Evolutionary conservation across 768 basidiomycete species (phyloP), one percentile per base, ranked within the genome.

Genomic region (Austroboletus eburneus): DNA sequence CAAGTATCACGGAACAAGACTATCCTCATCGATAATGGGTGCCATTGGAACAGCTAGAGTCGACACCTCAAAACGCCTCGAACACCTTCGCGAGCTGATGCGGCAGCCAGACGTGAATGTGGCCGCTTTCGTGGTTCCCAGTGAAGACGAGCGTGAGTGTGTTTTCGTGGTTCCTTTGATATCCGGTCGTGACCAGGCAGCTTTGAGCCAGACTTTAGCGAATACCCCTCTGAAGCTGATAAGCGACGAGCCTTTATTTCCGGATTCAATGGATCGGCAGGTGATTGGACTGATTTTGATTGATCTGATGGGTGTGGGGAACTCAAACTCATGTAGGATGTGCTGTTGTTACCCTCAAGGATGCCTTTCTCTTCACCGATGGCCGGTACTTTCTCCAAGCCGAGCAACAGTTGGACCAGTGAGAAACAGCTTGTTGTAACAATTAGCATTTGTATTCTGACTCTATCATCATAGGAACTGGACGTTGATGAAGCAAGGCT

Each of bases 351-450:
- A 88, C 89, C 0, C 60, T 69, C 39, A 71, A 83, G 23, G 71
- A 80, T 4, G 94, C 93, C 0, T 81, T 74, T 51, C 73, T 96
- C 40, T 98, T 95, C 69, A 98, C 95, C 3, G 95, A 99, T 70
- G 96, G 95, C 3, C 72, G 95, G 37, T 99, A 99, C 61, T 96
- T 88, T 60, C 70, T 97, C 25, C 95, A 99, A 68, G 96, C 96
- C 0, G 80, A 77, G 50, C 79, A 92, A 52, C 91, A 99, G 67
- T 71, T 99, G 54, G 91, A 94, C 64, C 51, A 76, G 91, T 89
- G 55, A 63, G 81, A 22, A 18, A 16, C 17, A 35, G 8, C 7
- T 6, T 18, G 16, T 10, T 17, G 7, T 17, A 6, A 7, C 13
- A 17, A 5, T 7, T 13, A 35, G 10, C 16, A 35, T 17, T 18